Evolutionary conservation across 345 rosid genomes (phyloP).

Genomic region (Firmiana major): DNA sequence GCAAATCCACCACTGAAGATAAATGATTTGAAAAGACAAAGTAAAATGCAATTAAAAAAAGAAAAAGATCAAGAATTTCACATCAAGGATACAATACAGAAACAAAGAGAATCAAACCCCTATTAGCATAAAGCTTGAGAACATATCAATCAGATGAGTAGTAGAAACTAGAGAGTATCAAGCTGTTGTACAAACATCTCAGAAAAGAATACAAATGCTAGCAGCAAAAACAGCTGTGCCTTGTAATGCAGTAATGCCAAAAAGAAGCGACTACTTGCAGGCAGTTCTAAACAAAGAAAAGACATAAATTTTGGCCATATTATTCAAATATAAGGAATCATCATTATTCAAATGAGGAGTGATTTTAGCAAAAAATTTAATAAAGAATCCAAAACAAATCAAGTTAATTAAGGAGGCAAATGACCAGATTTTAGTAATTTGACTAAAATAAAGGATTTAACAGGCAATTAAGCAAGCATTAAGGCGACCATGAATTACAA

Average conservation of each 20-base stretch:
- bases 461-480: conserved; percentile 7
- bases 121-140: not conserved
- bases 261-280: not conserved
- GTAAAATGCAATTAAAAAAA: not conserved
- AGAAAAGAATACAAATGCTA: not conserved
- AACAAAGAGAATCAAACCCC: not conserved
- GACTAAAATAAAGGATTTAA: not conserved
- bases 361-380: not conserved
- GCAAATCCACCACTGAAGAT: conserved; percentile 6
- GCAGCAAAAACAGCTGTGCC: not conserved
- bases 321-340: not conserved
- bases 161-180: not conserved
- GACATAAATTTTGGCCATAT: conserved; percentile 8
- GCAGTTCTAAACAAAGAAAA: not conserved
- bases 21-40: conserved; percentile 3
- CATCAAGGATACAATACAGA: conserved; percentile 3
- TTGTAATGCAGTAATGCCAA: not conserved
- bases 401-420: not conserved
- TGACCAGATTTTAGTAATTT: not conserved
- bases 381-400: not conserved
- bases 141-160: not conserved
- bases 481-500: not conserved
- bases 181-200: not conserved
- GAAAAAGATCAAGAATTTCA: not conserved
- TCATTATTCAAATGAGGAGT: not conserved